Conservation (phyloP, 2,329 filamentous ascomycete species). For the Pochonia chlamydosporia region DNA sequence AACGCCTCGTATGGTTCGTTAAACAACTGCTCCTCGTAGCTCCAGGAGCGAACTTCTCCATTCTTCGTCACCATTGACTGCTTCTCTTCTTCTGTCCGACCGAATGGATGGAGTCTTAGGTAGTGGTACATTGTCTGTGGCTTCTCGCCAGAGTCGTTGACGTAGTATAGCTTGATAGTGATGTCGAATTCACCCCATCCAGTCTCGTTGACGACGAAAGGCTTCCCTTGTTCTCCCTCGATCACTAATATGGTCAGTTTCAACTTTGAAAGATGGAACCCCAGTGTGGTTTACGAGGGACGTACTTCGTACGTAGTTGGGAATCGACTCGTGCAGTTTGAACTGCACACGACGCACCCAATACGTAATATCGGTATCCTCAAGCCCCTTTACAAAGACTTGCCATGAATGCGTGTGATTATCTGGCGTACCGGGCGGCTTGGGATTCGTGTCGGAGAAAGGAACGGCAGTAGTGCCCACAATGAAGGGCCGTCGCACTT, state of each 20-base stretch:
- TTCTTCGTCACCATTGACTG: constrained; percentile 51
- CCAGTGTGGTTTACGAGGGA: not conserved
- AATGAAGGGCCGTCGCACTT: constrained; percentile 61
- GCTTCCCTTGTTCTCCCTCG: constrained; percentile 60
- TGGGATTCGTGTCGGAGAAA: constrained; percentile 75
- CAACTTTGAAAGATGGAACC: not conserved
- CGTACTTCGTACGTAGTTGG: constrained; percentile 76
- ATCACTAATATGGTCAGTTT: constrained; percentile 42
- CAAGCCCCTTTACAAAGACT: constrained; percentile 86
- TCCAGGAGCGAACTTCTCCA: constrained; percentile 68
- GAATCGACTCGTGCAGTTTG: constrained; percentile 95
- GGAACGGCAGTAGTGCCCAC: constrained; percentile 76
- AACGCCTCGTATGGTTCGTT: constrained; percentile 94
- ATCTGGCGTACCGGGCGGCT: constrained; percentile 68
- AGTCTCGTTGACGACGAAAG: constrained; percentile 85
- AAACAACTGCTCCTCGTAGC: constrained; percentile 92
- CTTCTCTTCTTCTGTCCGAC: constrained; percentile 70
- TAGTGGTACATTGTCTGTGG: constrained; percentile 94
- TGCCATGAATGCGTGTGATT: constrained; percentile 97
- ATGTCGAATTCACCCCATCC: constrained; percentile 99
- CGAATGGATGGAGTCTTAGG: constrained; percentile 85
- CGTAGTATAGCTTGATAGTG: constrained; percentile 90
- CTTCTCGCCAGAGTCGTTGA: constrained; percentile 82
- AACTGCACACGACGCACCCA: constrained; percentile 98
- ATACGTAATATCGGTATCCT: constrained; percentile 85